Percentiles rank a stretch among this genome's conserved stretches.
phyloP scores from a whole-genome alignment of 805 yeast genomes.

The Candida nanaspora region DNA sequence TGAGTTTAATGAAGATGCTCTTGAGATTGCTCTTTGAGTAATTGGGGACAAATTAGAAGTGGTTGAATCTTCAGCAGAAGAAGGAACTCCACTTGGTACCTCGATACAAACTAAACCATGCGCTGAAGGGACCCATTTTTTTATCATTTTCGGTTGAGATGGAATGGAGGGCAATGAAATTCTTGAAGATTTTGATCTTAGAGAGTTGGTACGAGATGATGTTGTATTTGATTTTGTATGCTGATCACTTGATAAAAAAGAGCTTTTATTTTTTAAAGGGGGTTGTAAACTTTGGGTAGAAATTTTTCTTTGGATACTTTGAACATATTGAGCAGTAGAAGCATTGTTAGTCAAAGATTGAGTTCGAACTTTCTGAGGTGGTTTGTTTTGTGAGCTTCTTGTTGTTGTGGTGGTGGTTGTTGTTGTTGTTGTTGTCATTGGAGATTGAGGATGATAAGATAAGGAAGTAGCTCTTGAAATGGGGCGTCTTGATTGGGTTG shows the following conservation, averaged over 20 bases:
- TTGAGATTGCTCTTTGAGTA: conserved; percentile 8
- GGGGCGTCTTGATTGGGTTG: conserved; percentile 7
- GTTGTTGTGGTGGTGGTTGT: conserved; percentile 1
- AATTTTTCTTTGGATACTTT: conserved; percentile 2
- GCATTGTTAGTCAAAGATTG: conserved; percentile 11
- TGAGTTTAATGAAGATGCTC: conserved; percentile 18
- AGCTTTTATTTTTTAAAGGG: conserved; percentile 11
- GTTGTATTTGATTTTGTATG: neutral
- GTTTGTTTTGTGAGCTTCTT: conserved; percentile 3
- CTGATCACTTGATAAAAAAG: conserved; percentile 6
- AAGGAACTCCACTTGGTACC: conserved; percentile 38
- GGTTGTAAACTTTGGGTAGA: conserved; percentile 2
- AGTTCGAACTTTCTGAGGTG: conserved; percentile 8
- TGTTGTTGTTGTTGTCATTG: conserved; percentile 5
- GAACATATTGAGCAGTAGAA: conserved; percentile 2
- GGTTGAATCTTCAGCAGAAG: conserved; percentile 2
- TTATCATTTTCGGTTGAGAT: conserved; percentile 39
- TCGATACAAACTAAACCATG: conserved; percentile 64
- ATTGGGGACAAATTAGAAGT: neutral
- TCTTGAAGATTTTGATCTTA: conserved; percentile 1
- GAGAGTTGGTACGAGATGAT: too few species aligned
- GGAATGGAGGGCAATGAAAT: neutral
- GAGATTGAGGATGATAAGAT: conserved; percentile 9
- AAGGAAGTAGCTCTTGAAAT: conserved; percentile 14
- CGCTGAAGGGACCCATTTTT: conserved; percentile 68